These are phyloP conservation scores for Metschnikowia baotianmanensis DNA, from an alignment of 805 yeast genomes.

Conservation along the genomic window DNA sequence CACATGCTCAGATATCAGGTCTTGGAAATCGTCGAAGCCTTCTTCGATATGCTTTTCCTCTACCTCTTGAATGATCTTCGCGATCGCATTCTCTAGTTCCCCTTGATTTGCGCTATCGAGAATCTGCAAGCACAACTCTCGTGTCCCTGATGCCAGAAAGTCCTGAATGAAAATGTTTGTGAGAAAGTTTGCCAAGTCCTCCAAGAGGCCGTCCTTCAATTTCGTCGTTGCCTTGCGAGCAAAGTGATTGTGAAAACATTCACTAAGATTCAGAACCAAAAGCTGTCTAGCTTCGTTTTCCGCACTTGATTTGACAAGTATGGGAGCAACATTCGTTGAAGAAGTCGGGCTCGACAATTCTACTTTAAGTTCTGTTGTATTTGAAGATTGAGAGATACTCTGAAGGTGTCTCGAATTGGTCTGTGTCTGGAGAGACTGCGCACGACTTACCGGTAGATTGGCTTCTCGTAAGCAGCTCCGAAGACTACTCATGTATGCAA, in stretches of 20 bases:
- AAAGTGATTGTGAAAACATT: neutral
- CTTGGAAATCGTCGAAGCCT: slow-evolving; percentile 17
- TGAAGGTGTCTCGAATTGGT: neutral
- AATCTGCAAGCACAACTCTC: slow-evolving; percentile 13
- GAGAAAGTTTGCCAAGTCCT: slow-evolving; percentile 12
- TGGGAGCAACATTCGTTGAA: neutral
- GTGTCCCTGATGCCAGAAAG: slow-evolving; percentile 14
- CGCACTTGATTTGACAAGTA: neutral
- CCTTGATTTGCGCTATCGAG: slow-evolving; percentile 7
- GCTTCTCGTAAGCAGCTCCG: slow-evolving; percentile 2
- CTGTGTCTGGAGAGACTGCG: neutral
- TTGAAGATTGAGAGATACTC: no score
- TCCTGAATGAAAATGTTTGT: slow-evolving; percentile 16
- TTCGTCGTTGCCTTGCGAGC: neutral
- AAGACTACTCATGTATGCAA: slow-evolving; percentile 4
- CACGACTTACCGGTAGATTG: neutral
- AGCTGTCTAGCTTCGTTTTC: neutral
- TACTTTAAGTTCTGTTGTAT: no score
- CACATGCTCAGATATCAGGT: slow-evolving; percentile 13
- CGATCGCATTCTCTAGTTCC: slow-evolving; percentile 6
- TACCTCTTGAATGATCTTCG: slow-evolving; percentile 11
- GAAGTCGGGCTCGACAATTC: no score
- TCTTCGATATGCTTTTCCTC: slow-evolving; percentile 14
- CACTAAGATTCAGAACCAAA: neutral
- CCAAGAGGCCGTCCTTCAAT: neutral